These are phyloP conservation scores for Saccharomyces hybrid DNA, from an alignment of 1,139 yeast genomes.

Conservation along the genomic window DNA sequence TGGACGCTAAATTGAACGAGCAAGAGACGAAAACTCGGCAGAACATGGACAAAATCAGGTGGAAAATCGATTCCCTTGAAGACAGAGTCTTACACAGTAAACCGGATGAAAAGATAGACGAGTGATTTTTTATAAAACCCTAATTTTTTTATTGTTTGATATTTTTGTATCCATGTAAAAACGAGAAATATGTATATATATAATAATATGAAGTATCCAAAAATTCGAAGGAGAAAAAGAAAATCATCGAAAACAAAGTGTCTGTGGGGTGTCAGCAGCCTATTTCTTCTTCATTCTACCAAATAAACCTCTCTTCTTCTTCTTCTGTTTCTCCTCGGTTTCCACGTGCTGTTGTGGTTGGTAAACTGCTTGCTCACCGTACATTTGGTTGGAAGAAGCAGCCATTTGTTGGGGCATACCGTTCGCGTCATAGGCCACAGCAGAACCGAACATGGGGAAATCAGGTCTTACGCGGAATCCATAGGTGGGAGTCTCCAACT, in stretches of 20 bases:
- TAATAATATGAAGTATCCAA: not conserved
- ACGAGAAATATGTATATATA: not conserved
- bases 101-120: not conserved
- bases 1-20: conserved; percentile 37
- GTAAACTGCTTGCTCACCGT: conserved; percentile 54
- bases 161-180: not conserved
- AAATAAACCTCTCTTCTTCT: conserved; percentile 65
- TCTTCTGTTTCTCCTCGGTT: conserved; percentile 33
- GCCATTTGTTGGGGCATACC: not conserved
- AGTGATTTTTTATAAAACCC: not conserved
- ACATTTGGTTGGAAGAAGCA: conserved; percentile 8
- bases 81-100: not conserved
- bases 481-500: conserved; percentile 64
- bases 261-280: not conserved
- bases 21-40: conserved; percentile 16
- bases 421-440: conserved; percentile 44
- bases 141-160: not conserved
- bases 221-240: not conserved
- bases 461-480: conserved; percentile 74
- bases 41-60: conserved; percentile 4
- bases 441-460: conserved; percentile 46
- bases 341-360: conserved; percentile 39
- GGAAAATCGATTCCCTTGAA: not conserved
- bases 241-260: not conserved
- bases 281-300: conserved; percentile 50